These are phyloP conservation scores for Podila horticola DNA, from an alignment of 192 early-diverging fungal species.

Conservation along the genomic window DNA sequence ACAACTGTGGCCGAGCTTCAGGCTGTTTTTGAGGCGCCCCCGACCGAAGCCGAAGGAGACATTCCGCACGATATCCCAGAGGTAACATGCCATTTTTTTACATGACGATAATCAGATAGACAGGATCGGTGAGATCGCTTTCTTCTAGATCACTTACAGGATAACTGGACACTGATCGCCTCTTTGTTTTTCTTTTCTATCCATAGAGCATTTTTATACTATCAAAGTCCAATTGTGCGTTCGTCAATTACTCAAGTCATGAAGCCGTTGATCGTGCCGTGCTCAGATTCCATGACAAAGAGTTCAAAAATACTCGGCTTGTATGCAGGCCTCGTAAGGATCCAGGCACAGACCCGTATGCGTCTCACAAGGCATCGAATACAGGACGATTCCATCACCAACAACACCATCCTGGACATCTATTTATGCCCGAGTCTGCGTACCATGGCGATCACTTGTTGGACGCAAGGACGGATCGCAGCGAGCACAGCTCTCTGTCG, in stretches of 20 bases:
- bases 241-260: conserved; percentile 60
- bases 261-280: conserved; percentile 58
- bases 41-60: conserved; percentile 49
- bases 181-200: neutral
- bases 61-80: conserved; percentile 38
- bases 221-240: conserved; percentile 59
- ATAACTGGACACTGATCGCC: neutral
- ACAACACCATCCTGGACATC: conserved; percentile 6
- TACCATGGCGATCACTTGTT: neutral
- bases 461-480: neutral
- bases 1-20: conserved; percentile 55
- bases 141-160: neutral
- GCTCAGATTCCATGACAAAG: conserved; percentile 55
- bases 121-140: neutral
- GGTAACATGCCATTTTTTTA: conserved; percentile 1
- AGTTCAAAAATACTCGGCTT: conserved; percentile 55
- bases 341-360: conserved; percentile 23
- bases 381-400: neutral
- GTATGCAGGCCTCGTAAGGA: conserved; percentile 61
- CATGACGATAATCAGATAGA: neutral
- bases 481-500: conserved; percentile 4
- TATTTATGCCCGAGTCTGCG: conserved; percentile 7
- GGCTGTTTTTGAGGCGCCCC: conserved; percentile 58
- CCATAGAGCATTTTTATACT: conserved; percentile 58
- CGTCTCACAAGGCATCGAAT: neutral